Conservation (phyloP, 352 stramenopile species). For the Thalassiosira allenii region DNA sequence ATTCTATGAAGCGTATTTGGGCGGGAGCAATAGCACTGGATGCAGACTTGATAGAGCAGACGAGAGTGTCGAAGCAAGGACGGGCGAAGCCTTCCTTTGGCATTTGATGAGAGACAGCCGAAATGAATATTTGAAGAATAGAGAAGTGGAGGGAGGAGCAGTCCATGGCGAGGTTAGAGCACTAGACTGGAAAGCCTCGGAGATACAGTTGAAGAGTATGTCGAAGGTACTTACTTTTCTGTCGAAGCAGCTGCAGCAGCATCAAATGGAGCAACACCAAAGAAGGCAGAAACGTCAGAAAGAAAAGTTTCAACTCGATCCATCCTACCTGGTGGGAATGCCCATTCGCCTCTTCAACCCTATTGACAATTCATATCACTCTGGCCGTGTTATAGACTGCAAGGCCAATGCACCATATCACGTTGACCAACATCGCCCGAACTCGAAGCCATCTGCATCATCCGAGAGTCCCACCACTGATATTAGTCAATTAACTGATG, state of each 20-base stretch:
- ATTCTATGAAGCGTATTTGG: conserved; percentile 42
- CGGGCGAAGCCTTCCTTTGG: conserved; percentile 37
- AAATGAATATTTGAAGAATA: conserved; percentile 14
- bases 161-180: background rate
- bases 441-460: conserved; percentile 15
- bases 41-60: conserved; percentile 31
- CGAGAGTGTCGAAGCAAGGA: conserved; percentile 46
- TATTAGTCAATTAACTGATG: conserved; percentile 38
- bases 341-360: conserved; percentile 60
- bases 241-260: conserved; percentile 36
- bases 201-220: conserved; percentile 46
- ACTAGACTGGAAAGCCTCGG: conserved; percentile 22
- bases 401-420: conserved; percentile 40
- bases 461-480: conserved; percentile 6
- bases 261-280: conserved; percentile 28
- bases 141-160: background rate
- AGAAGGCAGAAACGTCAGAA: conserved; percentile 39
- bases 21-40: background rate
- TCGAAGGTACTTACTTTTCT: conserved; percentile 29
- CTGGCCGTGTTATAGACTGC: conserved; percentile 58
- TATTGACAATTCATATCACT: conserved; percentile 63
- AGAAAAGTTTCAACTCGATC: conserved; percentile 38
- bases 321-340: conserved; percentile 61
- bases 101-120: conserved; percentile 44
- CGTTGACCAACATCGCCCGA: conserved; percentile 24